Conservation (phyloP, 768 basidiomycete genomes). For the Rhizopogon roseolus region DNA sequence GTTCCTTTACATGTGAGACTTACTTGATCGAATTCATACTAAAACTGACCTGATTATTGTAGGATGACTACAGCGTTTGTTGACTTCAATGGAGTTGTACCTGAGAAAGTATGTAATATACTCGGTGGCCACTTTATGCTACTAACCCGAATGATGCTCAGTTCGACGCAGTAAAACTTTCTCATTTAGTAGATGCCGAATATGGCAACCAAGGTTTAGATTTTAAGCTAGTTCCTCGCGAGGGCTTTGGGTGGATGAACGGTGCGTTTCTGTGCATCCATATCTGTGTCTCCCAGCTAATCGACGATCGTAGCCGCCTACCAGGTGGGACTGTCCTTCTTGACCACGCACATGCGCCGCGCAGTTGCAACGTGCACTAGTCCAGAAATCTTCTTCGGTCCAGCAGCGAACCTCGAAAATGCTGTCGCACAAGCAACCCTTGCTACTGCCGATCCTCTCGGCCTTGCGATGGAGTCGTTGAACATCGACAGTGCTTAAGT, state of each 20-base stretch:
- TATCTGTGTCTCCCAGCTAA: neutral
- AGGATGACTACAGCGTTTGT: slow-evolving; percentile 95
- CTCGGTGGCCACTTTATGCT: neutral
- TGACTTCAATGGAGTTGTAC: slow-evolving; percentile 96
- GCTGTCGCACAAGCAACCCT: slow-evolving; percentile 31
- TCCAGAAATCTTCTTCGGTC: slow-evolving; percentile 84
- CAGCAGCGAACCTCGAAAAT: slow-evolving; percentile 29
- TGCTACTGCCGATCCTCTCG: slow-evolving; percentile 50
- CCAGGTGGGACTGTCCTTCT: slow-evolving; percentile 93
- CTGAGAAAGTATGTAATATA: slow-evolving; percentile 72
- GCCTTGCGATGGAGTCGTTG: slow-evolving; percentile 59
- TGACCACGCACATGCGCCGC: slow-evolving; percentile 91
- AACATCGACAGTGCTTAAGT: slow-evolving; percentile 9
- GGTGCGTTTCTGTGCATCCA: slow-evolving; percentile 39
- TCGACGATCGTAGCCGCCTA: slow-evolving; percentile 64
- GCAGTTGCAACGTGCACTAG: slow-evolving; percentile 94
- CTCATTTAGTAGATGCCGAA: slow-evolving; percentile 95
- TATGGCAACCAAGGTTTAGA: slow-evolving; percentile 96
- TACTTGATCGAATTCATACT: neutral
- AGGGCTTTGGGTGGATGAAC: slow-evolving; percentile 99
- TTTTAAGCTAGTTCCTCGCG: slow-evolving; percentile 95
- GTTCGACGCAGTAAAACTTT: slow-evolving; percentile 96
- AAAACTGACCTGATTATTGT: slow-evolving; percentile 6
- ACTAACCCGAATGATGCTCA: slow-evolving; percentile 19
- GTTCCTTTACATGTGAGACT: slow-evolving; percentile 88